These are phyloP conservation scores for Persicaria maculosa DNA, from an alignment of 148 eudicot species.

Conservation along the genomic window DNA sequence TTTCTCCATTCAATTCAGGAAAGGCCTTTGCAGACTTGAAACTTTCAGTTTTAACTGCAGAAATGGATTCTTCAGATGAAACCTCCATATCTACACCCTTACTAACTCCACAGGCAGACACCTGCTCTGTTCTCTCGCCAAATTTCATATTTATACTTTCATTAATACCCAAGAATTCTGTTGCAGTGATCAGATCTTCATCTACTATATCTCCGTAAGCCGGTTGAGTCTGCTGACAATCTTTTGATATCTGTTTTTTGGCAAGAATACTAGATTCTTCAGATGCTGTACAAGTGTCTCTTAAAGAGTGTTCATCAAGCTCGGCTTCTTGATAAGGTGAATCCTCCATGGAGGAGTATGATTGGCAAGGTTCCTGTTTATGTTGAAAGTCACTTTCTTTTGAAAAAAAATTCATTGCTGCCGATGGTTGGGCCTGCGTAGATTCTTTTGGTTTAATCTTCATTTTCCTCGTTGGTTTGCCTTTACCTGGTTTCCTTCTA, in stretches of 20 bases:
- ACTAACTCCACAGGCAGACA: constrained; percentile 20
- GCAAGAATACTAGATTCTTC: constrained; percentile 27
- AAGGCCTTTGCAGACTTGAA: constrained; percentile 55
- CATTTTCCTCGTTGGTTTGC: constrained; percentile 47
- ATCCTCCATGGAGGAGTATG: constrained; percentile 87
- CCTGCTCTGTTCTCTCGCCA: constrained; percentile 22
- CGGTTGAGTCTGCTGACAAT: constrained; percentile 14
- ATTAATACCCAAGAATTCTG: constrained; percentile 43
- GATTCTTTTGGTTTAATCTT: constrained; percentile 42
- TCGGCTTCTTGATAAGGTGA: constrained; percentile 62
- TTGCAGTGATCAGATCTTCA: constrained; percentile 49
- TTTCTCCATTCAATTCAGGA: constrained; percentile 42
- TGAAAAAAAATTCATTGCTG: constrained; percentile 27
- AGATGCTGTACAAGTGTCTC: constrained; percentile 42
- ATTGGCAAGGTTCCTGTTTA: constrained; percentile 37
- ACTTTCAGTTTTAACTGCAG: constrained; percentile 57
- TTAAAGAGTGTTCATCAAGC: constrained; percentile 24
- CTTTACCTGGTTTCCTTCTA: constrained; percentile 45
- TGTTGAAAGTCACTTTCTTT: constrained; percentile 29
- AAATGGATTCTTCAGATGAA: constrained; percentile 33
- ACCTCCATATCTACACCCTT: constrained; percentile 24
- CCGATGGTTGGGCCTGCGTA: constrained; percentile 20
- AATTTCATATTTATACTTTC: constrained; percentile 30
- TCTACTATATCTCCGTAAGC: constrained; percentile 27
- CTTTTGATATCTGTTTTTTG: constrained; percentile 23